Evolutionary conservation across 176 grass and related monocot species (phyloP), one percentile per base, ranked within the genome.

Genomic region (Tillandsia leiboldiana): DNA sequence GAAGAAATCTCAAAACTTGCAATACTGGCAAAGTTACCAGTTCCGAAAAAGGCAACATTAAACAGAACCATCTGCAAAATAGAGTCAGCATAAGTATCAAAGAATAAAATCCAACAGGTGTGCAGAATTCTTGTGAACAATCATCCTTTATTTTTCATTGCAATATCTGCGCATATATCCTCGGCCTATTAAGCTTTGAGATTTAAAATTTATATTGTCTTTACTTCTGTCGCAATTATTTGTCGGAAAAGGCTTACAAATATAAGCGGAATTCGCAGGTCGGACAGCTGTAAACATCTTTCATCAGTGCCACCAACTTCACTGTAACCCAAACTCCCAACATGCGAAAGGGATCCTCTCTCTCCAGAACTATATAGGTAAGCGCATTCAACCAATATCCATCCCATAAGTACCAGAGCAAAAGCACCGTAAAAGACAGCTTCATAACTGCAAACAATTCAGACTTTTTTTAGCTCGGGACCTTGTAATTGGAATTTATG

Each of bases 1-100:
- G 92, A 96, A 73, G 92, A 96, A 63, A 96, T 96, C 75, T 91
- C 92, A 82, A 96, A 96, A 76, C 88, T 96, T 82, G 92, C 88
- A 87, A 96, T 96, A 72, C 92, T 96, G 69, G 92, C 92, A 89
- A 96, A 96, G 74, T 96, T 96, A 68, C 92, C 92, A 9, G 92
- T 91, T 73, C 92, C 92, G 78, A 96, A 96, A 84, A 96, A 96
- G 17, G 92, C 92, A 49, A 91, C 88, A 82, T 96, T 96, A 70
- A 91, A 96, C 78, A 96, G 87, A 33, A 91, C 83, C 83, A 89
- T 84, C 92, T 96, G 80, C 75, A 82, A 51, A 50, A 51, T 23
- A 78, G 47, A 74, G 80, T 51, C 50, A 69, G 53, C 64, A 51
- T 58, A 70, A 26, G 10, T 53, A 68, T 24, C 11, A 49, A 64